Evolutionary conservation across 2,329 filamentous ascomycete species (phyloP).

Genomic region (Fusarium austroafricanum): DNA sequence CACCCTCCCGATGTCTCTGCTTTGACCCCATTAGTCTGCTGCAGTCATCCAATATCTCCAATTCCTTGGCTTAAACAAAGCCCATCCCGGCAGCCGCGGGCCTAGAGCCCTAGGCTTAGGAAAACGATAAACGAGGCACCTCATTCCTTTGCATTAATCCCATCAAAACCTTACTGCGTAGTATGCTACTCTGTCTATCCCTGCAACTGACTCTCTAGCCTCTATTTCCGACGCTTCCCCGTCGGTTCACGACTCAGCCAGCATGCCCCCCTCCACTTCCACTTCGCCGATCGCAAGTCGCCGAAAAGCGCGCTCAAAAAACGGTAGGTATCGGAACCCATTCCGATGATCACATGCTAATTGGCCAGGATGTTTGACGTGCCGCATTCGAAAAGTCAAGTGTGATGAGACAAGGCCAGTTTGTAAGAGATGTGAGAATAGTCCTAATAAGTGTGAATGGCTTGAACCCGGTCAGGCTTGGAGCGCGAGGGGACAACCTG

Average conservation of each 20-base stretch:
- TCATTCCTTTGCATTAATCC: background rate
- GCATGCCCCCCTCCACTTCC: conserved; percentile 19
- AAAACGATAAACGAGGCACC: no score
- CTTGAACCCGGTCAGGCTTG: conserved; percentile 27
- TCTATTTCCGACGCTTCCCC: conserved; percentile 5
- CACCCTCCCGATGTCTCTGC: background rate
- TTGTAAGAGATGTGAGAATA: conserved; percentile 34
- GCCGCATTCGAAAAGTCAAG: conserved; percentile 42
- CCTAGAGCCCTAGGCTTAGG: no score
- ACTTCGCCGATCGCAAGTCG: conserved; percentile 13
- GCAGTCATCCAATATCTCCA: background rate
- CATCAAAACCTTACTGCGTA: background rate
- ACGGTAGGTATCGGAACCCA: conserved; percentile 17
- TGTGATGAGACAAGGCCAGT: conserved; percentile 37
- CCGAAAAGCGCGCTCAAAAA: conserved; percentile 38
- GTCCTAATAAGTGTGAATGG: conserved; percentile 39
- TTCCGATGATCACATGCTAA: background rate
- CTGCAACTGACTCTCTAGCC: background rate
- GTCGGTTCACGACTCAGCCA: conserved; percentile 6
- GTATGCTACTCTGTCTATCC: no score
- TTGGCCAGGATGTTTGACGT: conserved; percentile 34
- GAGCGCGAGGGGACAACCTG: conserved; percentile 6
- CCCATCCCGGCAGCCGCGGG: background rate
- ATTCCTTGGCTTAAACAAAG: background rate
- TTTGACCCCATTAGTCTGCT: no score